Base-by-base conservation (phyloP, 257 asterid species). In the Parsonsia alboflavescens region DNA sequence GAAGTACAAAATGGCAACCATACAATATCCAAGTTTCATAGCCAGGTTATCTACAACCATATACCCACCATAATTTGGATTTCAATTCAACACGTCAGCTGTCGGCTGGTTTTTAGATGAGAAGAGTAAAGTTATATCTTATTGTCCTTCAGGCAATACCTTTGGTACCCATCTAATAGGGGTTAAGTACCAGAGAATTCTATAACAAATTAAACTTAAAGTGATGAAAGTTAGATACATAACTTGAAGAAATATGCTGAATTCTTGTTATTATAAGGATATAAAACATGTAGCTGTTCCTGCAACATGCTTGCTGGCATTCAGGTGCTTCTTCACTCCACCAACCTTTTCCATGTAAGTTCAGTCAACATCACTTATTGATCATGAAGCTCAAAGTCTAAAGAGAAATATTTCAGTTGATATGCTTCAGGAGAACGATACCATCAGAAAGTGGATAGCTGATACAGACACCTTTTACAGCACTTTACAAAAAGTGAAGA, bases 31-130 rank as follows among this genome's bases (percentile, higher is more conserved):
- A 49, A 48, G 46, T 22, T 69, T 77, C 46, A 33, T 13, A 42
- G 67, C 77, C 75, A 63, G 57, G 66, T 65, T 68, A 54, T 26
- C 70, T n/a, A 22, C 65, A 50, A 41, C n/a, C 64, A 63, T 49
- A 63, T n/a, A n/a, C n/a, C n/a, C n/a, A n/a, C n/a, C n/a, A n/a
- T n/a, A n/a, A 50, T 75, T 24, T 63, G 66, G 57, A 65, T 81
- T 72, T 72, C 59, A 46, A 69, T 74, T 28, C 39, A 61, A 56
- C 61, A 77, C 77, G 72, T 70, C 80, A 70, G 30, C 54, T 77
- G 10, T 28, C 54, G 78, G 75, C 79, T 71, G 82, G 82, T 48
- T 52, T 5, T 33, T 33, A 33, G 1, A 33, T 49, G 76, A 17
- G 61, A 49, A 56, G 30, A 28, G 62, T 17, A 70, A 33, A 48